Evolutionary conservation across 2,329 filamentous ascomycete genomes (phyloP), one percentile per base, ranked within the genome.

Genomic region (Aplosporella prunicola): DNA sequence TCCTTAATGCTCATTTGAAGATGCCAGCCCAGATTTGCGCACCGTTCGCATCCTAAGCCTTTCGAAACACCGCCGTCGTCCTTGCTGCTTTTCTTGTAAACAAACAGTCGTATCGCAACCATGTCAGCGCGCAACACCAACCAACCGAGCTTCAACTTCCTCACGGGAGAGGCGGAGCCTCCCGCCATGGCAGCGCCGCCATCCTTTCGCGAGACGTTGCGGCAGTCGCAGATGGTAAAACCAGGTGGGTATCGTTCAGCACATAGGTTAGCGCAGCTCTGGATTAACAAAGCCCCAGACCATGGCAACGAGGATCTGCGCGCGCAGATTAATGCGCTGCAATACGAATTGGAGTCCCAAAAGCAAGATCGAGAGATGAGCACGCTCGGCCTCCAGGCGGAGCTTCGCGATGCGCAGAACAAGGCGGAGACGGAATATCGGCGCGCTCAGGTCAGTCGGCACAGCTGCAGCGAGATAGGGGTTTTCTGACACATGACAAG

Each of bases 351-450:
- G 47, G 83, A 87, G 51, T 89, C 83, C 13, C 67, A 84, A 36
- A 88, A 89, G 51, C 85, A 94, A 49, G 89, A 96, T 53, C 80
- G 83, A 49, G 86, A 93, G 41, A 74, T 95, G 50, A 68, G 78
- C 32, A 71, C 77, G 8, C 69, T 94, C 11, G 79, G 85, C 44
- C 82, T 91, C 49, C 81, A 86, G 46, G 82, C 84, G 50, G 89
- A 94, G 51, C 60, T 94, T 15, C 78, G 89, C 44, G 86, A 93
- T 39, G 71, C 80, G 2, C 79, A 84, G 47, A 71, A 79, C 32
- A 82, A 81, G 45, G 82, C 84, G n/a, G 87, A 95, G 51, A 80
- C 84, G 7, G 88, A 94, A 52, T 87, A 83, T 52, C 80, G 84
- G 51, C 73, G 72, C 45, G 69, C 72, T 20, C 71, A 76, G 58